Evolutionary conservation across 2,329 filamentous ascomycete species (phyloP), one percentile per base, ranked within the genome.

Genomic region (Cadophora sp.): DNA sequence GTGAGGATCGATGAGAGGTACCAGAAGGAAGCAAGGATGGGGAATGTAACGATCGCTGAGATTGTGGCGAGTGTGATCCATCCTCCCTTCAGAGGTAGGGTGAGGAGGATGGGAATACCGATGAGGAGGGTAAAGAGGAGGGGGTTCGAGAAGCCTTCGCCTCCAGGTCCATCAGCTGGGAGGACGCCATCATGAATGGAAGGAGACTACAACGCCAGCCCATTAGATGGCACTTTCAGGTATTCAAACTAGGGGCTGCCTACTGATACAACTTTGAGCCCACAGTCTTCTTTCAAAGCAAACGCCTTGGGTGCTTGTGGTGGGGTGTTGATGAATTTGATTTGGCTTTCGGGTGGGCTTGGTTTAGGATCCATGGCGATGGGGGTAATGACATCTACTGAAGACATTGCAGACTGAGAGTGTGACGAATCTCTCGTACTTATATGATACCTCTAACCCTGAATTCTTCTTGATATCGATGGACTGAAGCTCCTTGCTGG

Each of bases 141-240:
- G 64, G 59, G 5, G 64, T 76, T 76, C 20, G 72, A 75, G 59
- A 75, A 77, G 59, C 68, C 65, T 59, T 76, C 74, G 41, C 72
- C 72, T 59, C 76, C 75, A 18, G 74, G 62, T 1, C 69, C 69
- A 11, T 71, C 68, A n/a, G 66, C 68, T 9, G 68, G 69, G 61
- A 55, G 66, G 4, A 71, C 66, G 39, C 67, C 69, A 65, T 76
- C 74, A 43, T 74, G 66, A 24, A 77, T 76, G n/a, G 74, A 67
- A 2, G 72, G 67, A 18, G 69, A 76, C 76, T 55, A 30, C 27
- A 1, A 30, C 6, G 6, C 4, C 27, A 30, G 6, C 3, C 27
- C 27, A 30, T 30, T 30, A 30, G 27, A n/a, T n/a, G n/a, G n/a
- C n/a, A n/a, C n/a, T n/a, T n/a, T n/a, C n/a, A n/a, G n/a, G n/a